Percentiles rank a stretch among this genome's conserved stretches.
Conservation (phyloP, 148 eudicot genomes). For the Hydrangea macrophylla region DNA sequence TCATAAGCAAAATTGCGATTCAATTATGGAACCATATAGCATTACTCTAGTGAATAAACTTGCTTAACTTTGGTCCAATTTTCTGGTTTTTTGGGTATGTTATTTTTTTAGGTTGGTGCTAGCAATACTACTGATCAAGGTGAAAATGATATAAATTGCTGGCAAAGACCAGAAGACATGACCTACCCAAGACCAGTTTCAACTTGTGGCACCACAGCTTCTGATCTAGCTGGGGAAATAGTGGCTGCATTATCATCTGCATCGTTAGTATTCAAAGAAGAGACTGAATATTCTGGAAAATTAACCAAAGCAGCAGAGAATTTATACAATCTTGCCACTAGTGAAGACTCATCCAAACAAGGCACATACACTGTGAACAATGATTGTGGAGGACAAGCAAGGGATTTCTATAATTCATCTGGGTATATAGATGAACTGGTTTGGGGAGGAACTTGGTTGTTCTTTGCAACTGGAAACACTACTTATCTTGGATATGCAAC, state of each 20-base stretch:
- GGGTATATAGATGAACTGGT: slow-evolving; percentile 36
- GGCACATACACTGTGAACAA: slow-evolving; percentile 27
- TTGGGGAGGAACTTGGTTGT: slow-evolving; percentile 45
- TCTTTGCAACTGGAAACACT: slow-evolving; percentile 36
- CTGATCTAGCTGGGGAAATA: slow-evolving; percentile 41
- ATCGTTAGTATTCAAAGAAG: slow-evolving; percentile 31
- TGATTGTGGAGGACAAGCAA: slow-evolving; percentile 35
- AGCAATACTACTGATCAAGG: slow-evolving; percentile 1
- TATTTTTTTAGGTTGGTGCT: slow-evolving; percentile 20
- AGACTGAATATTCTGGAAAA: slow-evolving; percentile 20
- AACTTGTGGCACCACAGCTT: slow-evolving; percentile 21
- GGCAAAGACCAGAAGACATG: slow-evolving; percentile 43
- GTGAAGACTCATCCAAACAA: not conserved
- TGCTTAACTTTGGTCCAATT: not conserved
- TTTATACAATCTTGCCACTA: slow-evolving; percentile 22
- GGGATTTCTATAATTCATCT: slow-evolving; percentile 35
- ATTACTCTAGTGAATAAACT: too few species aligned
- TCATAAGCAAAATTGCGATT: too few species aligned
- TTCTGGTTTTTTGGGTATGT: not conserved
- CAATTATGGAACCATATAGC: too few species aligned
- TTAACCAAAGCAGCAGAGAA: slow-evolving; percentile 23
- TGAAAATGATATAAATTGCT: slow-evolving; percentile 24
- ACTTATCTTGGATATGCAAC: slow-evolving; percentile 35
- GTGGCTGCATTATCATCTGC: slow-evolving; percentile 40
- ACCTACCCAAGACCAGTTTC: slow-evolving; percentile 25